Evolutionary conservation across 2,329 filamentous ascomycete species (phyloP).

Genomic region (Neonectria ditissima): DNA sequence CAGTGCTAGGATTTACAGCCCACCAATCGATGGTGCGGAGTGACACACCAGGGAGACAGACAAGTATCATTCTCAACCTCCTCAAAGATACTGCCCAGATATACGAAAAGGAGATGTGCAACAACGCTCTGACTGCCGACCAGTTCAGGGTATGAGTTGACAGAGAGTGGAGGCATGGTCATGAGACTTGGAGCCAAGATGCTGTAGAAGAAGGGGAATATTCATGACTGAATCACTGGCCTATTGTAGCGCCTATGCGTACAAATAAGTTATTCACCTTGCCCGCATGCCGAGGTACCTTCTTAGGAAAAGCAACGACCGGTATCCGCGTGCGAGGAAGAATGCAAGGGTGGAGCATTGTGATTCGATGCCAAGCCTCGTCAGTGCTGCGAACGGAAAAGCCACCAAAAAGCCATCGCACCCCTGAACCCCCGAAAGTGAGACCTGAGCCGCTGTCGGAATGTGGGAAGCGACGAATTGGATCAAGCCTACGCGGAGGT

Average conservation of each 20-base stretch:
- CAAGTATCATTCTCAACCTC: neutral
- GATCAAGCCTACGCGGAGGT: neutral
- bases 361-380: slow-evolving; percentile 12
- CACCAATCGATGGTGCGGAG: neutral
- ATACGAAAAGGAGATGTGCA: neutral
- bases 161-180: neutral
- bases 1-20: neutral
- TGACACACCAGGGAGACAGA: neutral
- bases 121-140: neutral
- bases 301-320: neutral
- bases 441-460: slow-evolving; percentile 25
- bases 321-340: neutral
- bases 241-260: neutral
- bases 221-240: neutral
- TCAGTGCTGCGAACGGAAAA: slow-evolving; percentile 12
- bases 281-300: too few relatives aligned
- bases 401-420: slow-evolving; percentile 6
- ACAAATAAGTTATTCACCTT: too few relatives aligned
- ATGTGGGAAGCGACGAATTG: slow-evolving; percentile 5
- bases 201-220: neutral
- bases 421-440: slow-evolving; percentile 7
- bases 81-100: neutral
- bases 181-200: neutral
- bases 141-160: neutral
- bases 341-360: neutral